A percentile compares a stretch with the other conserved stretches of the same genome.
phyloP scores from a whole-genome alignment of 495 filamentous ascomycete genomes.

The Penicillium bialowiezense region DNA sequence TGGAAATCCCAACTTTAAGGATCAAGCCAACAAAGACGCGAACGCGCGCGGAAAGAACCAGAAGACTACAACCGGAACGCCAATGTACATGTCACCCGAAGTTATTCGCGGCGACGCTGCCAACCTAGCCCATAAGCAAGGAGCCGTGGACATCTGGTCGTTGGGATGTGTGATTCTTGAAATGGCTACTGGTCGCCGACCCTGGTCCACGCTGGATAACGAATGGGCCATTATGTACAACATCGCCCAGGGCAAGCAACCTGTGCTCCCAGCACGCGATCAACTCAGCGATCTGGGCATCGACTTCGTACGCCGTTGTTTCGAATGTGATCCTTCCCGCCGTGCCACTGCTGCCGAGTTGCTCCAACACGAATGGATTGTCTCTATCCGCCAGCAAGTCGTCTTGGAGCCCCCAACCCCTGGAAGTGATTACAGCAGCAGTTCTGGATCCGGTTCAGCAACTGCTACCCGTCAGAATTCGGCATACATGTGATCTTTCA shows the following conservation, averaged over 20 bases:
- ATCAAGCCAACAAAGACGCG: constrained; percentile 10
- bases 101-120: constrained; percentile 82
- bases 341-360: constrained; percentile 83
- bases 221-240: constrained; percentile 99
- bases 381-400: constrained; percentile 59
- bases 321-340: constrained; percentile 77
- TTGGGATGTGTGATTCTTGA: constrained; percentile 95
- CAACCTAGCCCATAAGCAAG: constrained; percentile 57
- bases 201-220: constrained; percentile 97
- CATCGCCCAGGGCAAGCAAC: constrained; percentile 93
- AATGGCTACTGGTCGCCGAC: constrained; percentile 93
- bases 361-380: constrained; percentile 95
- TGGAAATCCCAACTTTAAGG: constrained; percentile 30
- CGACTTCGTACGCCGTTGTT: constrained; percentile 85
- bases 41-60: constrained; percentile 58
- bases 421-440: constrained; percentile 33
- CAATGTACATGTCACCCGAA: constrained; percentile 99
- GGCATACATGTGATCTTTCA: constrained; percentile 22
- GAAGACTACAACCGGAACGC: constrained; percentile 93
- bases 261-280: constrained; percentile 74
- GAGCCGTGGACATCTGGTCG: constrained; percentile 96
- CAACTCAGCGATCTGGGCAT: constrained; percentile 82
- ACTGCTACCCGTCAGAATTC: constrained; percentile 37
- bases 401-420: constrained; percentile 53
- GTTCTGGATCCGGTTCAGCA: constrained; percentile 30